These are phyloP conservation scores for Aegilops umbellulata DNA, from an alignment of 176 grass and related monocot genomes.

Conservation along the genomic window DNA sequence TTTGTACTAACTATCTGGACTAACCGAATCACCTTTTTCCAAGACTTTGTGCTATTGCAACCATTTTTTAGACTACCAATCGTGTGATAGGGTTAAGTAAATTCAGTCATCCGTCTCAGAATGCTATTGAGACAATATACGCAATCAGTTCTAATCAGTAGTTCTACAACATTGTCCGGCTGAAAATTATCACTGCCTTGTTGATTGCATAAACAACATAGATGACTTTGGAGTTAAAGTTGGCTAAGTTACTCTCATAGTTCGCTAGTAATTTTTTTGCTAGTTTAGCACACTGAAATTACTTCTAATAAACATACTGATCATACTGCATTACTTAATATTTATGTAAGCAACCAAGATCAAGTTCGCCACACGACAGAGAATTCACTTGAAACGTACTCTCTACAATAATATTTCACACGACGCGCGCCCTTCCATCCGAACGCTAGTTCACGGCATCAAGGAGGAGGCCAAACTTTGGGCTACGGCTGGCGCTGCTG, in stretches of 20 bases:
- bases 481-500: too few species aligned
- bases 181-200: background rate
- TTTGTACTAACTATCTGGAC: background rate
- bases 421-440: too few species aligned
- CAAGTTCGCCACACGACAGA: background rate
- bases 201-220: background rate
- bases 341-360: background rate
- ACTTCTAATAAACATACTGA: background rate
- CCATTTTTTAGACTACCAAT: background rate
- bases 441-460: too few species aligned
- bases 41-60: background rate
- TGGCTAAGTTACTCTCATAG: background rate
- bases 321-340: background rate
- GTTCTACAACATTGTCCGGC: background rate
- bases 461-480: too few species aligned
- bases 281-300: background rate
- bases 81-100: background rate
- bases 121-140: background rate
- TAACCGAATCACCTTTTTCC: background rate
- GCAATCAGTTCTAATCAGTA: background rate
- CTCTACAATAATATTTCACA: background rate
- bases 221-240: background rate
- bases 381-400: background rate
- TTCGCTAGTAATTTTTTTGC: background rate
- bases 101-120: background rate